These are phyloP conservation scores for Trametes gibbosa DNA, from an alignment of 768 basidiomycete genomes.

Conservation along the genomic window DNA sequence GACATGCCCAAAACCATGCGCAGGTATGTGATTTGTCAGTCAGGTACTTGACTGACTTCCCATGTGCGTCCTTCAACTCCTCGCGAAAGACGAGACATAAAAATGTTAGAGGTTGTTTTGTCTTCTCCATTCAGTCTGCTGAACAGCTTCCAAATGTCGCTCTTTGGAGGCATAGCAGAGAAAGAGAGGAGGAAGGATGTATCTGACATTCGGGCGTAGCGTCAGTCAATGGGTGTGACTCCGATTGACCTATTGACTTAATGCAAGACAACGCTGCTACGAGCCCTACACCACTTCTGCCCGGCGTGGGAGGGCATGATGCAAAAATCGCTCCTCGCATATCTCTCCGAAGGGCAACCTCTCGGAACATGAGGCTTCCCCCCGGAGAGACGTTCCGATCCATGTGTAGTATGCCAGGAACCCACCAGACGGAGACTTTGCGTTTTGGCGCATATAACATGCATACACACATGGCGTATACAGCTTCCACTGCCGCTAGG, in stretches of 20 bases:
- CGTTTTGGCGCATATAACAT: neutral
- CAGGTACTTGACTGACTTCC: neutral
- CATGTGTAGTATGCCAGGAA: too few relatives aligned
- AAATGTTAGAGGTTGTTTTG: too few relatives aligned
- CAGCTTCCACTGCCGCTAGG: neutral
- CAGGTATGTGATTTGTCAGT: neutral
- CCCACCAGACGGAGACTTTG: neutral
- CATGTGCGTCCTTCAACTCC: neutral
- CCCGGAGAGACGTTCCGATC: too few relatives aligned
- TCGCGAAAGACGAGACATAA: too few relatives aligned
- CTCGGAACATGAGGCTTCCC: too few relatives aligned
- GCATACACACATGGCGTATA: neutral
- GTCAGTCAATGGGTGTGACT: neutral
- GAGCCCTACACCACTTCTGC: too few relatives aligned
- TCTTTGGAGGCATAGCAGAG: neutral
- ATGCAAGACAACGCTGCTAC: constrained; percentile 1
- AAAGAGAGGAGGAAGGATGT: neutral
- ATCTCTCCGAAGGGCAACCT: too few relatives aligned
- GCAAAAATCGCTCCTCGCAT: too few relatives aligned
- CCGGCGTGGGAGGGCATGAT: too few relatives aligned
- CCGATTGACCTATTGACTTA: constrained; percentile 3
- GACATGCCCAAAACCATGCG: constrained; percentile 2
- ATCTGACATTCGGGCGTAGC: neutral
- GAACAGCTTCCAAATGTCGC: neutral
- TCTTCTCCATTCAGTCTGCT: too few relatives aligned